A percentile compares a stretch with the other conserved stretches of the same genome.
Conservation (phyloP, 106 monocot species). For the Gastrodia elata region DNA sequence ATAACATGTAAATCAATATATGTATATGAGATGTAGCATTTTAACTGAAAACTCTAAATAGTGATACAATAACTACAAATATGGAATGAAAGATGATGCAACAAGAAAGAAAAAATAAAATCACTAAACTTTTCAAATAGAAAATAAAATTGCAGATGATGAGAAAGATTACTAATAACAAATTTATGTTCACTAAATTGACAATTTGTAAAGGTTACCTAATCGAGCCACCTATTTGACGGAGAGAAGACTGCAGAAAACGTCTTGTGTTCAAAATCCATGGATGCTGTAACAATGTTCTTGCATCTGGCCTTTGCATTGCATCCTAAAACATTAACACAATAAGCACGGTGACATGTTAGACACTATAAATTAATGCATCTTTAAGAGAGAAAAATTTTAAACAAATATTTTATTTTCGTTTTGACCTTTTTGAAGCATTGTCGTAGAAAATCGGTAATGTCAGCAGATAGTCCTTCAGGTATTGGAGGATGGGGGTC, state of each 20-base stretch:
- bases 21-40: neutral
- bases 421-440: slow-evolving; percentile 82
- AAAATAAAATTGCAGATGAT: neutral
- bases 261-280: slow-evolving; percentile 96
- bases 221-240: slow-evolving; percentile 44
- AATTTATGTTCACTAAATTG: neutral
- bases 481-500: slow-evolving; percentile 92
- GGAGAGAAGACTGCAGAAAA: slow-evolving; percentile 57
- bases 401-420: neutral
- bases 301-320: slow-evolving; percentile 98
- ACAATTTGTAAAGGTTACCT: slow-evolving; percentile 27
- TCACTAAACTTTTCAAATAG: neutral
- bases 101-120: neutral
- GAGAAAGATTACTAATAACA: neutral
- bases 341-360: slow-evolving; percentile 4
- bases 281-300: slow-evolving; percentile 71
- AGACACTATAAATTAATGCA: neutral
- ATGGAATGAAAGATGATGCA: neutral
- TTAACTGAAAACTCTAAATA: neutral
- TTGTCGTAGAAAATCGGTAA: slow-evolving; percentile 89
- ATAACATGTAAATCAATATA: neutral
- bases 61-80: neutral
- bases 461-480: slow-evolving; percentile 78
- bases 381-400: neutral
- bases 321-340: slow-evolving; percentile 56